Conservation (phyloP, 1,139 yeast genomes). For the Yamadazyma blattariae region DNA sequence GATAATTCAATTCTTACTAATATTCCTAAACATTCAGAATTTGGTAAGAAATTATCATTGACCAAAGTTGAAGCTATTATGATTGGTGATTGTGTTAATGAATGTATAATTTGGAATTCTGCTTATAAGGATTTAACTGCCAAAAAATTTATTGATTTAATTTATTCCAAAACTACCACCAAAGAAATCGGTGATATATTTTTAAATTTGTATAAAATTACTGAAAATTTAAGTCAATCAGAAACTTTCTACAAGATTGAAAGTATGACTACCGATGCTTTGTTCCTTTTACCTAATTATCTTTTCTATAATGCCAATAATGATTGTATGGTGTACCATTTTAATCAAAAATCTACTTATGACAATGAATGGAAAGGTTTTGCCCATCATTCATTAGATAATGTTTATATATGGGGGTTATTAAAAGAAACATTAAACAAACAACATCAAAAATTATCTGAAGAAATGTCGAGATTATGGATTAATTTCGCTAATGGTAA, state of each 20-base stretch:
- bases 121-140: slow-evolving; percentile 9
- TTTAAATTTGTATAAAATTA: slow-evolving; percentile 5
- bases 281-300: slow-evolving; percentile 9
- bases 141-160: slow-evolving; percentile 1
- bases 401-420: slow-evolving; percentile 13
- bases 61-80: slow-evolving; percentile 4
- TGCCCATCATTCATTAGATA: slow-evolving; percentile 17
- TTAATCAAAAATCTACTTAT: slow-evolving; percentile 10
- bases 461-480: slow-evolving; percentile 8
- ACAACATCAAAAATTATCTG: slow-evolving; percentile 3
- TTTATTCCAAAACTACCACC: slow-evolving; percentile 1
- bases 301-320: slow-evolving; percentile 7
- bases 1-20: slow-evolving; percentile 5
- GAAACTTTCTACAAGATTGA: slow-evolving; percentile 5
- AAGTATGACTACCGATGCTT: slow-evolving; percentile 7
- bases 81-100: slow-evolving; percentile 13
- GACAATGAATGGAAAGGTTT: slow-evolving; percentile 13
- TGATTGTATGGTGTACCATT: slow-evolving; percentile 6
- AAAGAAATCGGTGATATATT: slow-evolving; percentile 4
- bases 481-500: slow-evolving; percentile 14
- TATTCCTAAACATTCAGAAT: slow-evolving; percentile 10
- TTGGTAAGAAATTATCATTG: slow-evolving; percentile 6
- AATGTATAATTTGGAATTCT: slow-evolving; percentile 13
- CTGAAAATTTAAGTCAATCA: slow-evolving; percentile 1
- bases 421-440: slow-evolving; percentile 8